These are phyloP conservation scores for Citrullus amarus DNA, from an alignment of 306 rosid genomes.

Conservation along the genomic window DNA sequence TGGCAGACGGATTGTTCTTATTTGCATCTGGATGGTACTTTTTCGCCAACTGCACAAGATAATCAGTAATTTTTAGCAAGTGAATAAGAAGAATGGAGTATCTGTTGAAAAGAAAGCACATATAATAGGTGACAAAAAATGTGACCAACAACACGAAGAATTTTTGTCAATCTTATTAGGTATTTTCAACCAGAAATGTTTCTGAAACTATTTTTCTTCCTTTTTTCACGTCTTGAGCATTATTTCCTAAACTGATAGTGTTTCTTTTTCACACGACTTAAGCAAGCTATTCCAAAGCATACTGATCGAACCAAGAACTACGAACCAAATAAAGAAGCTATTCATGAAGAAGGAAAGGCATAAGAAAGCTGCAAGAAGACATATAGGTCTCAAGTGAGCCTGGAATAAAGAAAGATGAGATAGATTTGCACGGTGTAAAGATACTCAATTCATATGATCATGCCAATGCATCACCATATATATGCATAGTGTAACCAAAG, in stretches of 20 bases:
- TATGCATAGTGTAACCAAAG: background rate
- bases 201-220: background rate
- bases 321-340: background rate
- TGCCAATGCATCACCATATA: background rate
- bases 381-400: background rate
- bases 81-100: background rate
- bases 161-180: background rate
- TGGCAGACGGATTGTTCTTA: constrained; percentile 69
- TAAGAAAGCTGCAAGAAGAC: background rate
- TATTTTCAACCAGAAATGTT: background rate
- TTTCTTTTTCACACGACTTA: background rate
- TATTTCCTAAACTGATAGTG: background rate
- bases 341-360: background rate
- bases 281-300: background rate
- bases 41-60: constrained; percentile 66
- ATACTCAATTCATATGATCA: background rate
- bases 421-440: background rate
- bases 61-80: background rate
- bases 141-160: background rate
- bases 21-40: constrained; percentile 92
- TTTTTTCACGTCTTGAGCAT: background rate
- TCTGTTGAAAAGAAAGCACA: background rate
- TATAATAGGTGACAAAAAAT: background rate
- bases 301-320: background rate
- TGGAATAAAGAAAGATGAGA: background rate